A percentile compares a stretch with the other conserved stretches of the same genome.
phyloP scores from a whole-genome alignment of 140 eudicot genomes.

The Ambrosia hybrid region DNA sequence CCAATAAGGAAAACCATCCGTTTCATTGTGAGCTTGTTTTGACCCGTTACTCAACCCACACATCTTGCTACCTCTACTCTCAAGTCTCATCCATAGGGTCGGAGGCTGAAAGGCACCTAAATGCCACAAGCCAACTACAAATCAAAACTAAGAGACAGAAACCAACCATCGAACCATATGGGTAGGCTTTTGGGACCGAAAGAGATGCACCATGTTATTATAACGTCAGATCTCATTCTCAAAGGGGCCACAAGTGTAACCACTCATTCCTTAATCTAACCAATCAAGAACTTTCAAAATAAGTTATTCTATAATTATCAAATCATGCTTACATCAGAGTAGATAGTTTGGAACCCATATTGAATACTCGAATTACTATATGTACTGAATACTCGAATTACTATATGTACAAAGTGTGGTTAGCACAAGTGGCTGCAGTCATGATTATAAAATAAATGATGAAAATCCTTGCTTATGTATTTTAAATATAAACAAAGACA shows the following conservation, averaged over 20 bases:
- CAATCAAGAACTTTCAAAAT: slow-evolving; percentile 8
- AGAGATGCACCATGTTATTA: slow-evolving; percentile 23
- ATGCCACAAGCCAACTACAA: slow-evolving; percentile 26
- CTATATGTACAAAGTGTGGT: neutral
- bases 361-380: neutral
- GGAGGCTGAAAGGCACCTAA: slow-evolving; percentile 15
- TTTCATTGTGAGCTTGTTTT: neutral
- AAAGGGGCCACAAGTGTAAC: slow-evolving; percentile 15
- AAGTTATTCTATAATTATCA: slow-evolving; percentile 7
- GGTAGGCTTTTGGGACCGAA: slow-evolving; percentile 37
- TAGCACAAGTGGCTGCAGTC: slow-evolving; percentile 8
- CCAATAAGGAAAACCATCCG: neutral
- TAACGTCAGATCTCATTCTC: slow-evolving; percentile 21
- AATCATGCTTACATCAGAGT: slow-evolving; percentile 18
- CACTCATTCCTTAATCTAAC: slow-evolving; percentile 17
- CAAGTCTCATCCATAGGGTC: neutral
- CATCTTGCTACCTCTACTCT: neutral
- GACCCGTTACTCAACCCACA: neutral
- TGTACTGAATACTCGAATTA: neutral
- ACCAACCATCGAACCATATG: slow-evolving; percentile 22
- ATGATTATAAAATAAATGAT: slow-evolving; percentile 7
- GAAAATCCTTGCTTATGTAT: neutral
- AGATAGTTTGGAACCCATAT: slow-evolving; percentile 15
- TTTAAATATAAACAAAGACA: slow-evolving; percentile 22
- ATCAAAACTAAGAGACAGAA: slow-evolving; percentile 22